Base-by-base conservation (phyloP, 306 rosid species). In the Spatholobus suberectus region DNA sequence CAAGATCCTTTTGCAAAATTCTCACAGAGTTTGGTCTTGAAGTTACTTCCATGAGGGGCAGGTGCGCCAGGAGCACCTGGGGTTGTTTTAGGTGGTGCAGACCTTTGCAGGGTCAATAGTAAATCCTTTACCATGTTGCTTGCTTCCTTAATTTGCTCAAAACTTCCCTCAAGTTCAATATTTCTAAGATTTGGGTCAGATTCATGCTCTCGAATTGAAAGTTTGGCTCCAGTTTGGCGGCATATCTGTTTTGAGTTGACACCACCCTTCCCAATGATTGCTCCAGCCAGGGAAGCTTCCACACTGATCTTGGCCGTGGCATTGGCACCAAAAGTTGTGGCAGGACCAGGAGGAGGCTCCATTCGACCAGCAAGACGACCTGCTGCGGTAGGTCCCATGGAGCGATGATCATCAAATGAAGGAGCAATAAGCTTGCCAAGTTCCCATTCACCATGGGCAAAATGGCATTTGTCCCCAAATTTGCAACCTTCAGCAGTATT, bases 371-470 rank as follows among this genome's bases (percentile, higher is more conserved):
- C 57, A 61, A 87, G 73, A 35, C 94, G 95, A 49, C 85, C 82
- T 9, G 68, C 88, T 81, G 8, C 73, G 10, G 86, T n/a, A 20
- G 90, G 92, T 69, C 90, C 93, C 87, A 88, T 63, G 15, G 75
- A 5, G 18, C 89, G 94, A 57, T 91, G 94, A 74, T 90, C 91
- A 40, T 96, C 98, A 44, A 88, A 84, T 46, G 93, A 85, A 12
- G 75, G 87, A 79, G 96, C 89, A 24, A 86, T 5, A 11, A 70
- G 81, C 87, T 89, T 94, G 55, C 98, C 98, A 24, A 96, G 87
- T 79, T 96, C 99, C 98, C 99, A 90, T 85, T 96, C 99, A 58
- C 98, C 93, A 66, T 96, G 99, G 12, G 99, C 99, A 65, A 94
- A 96, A 86, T 90, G 93, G 57, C 99, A 96, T 83, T 94, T 96